phyloP scores from a whole-genome alignment of 2,329 filamentous ascomycete genomes.

The Harringtonia lauricola region DNA sequence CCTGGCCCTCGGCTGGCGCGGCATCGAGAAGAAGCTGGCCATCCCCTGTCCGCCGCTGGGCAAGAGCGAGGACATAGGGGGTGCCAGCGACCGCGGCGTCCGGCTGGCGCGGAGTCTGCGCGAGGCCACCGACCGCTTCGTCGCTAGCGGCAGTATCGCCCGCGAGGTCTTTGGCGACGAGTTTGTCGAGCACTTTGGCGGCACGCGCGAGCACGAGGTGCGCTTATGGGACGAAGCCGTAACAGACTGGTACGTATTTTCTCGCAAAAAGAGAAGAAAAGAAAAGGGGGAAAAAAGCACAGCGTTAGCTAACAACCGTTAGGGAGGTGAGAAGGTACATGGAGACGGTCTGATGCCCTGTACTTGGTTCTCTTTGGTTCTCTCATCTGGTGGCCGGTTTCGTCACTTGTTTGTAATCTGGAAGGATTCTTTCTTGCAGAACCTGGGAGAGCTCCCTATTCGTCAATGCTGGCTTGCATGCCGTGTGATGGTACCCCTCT shows the following conservation, averaged over 20 bases:
- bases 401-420: too few relatives aligned
- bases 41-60: slow-evolving; percentile 74
- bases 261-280: too few relatives aligned
- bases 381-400: too few relatives aligned
- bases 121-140: slow-evolving; percentile 74
- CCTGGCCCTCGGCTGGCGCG: slow-evolving; percentile 78
- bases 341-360: slow-evolving; percentile 46
- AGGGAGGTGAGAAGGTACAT: slow-evolving; percentile 73
- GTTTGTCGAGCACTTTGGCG: slow-evolving; percentile 92
- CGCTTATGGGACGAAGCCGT: slow-evolving; percentile 90
- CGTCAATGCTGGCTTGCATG: too few relatives aligned
- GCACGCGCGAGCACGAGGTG: slow-evolving; percentile 85
- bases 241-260: slow-evolving; percentile 95
- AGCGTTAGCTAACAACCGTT: neutral
- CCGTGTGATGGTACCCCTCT: too few relatives aligned
- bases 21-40: slow-evolving; percentile 82
- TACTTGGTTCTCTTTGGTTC: too few relatives aligned
- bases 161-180: slow-evolving; percentile 87
- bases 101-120: slow-evolving; percentile 74
- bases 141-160: slow-evolving; percentile 70
- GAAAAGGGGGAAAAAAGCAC: too few relatives aligned
- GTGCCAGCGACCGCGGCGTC: slow-evolving; percentile 57
- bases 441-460: too few relatives aligned
- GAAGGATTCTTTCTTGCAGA: too few relatives aligned
- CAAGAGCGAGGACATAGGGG: slow-evolving; percentile 73